Base-by-base conservation (phyloP, 2,329 filamentous ascomycete species). In the Aschersonia sp. region DNA sequence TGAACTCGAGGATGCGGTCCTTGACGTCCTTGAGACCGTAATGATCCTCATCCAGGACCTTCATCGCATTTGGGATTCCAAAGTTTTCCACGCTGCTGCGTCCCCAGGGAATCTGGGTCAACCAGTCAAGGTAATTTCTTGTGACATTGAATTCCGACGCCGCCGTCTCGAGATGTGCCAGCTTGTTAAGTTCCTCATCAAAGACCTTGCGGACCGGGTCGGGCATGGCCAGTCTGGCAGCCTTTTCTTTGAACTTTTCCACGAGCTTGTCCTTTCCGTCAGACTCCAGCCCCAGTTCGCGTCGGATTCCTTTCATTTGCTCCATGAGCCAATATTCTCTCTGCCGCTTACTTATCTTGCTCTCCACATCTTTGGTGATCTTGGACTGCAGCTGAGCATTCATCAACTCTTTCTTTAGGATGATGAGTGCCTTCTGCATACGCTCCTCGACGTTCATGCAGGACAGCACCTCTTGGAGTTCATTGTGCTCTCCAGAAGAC, bases 61-160 rank as follows among this genome's bases (percentile, higher is more conserved):
- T 82, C 67, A 89, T 83, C 6, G 92, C 92, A 57, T 98, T 85
- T 55, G 86, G 77, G 55, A 98, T 95, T 45, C 83, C 87, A 64
- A 98, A 98, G 64, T 97, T 98, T 69, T 98, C 92, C 0, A 88
- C 83, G 56, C 89, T 95, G 59, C 89, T 79, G 64, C 92, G 85
- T 44, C 92, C 92, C 92, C 92, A 98, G 0, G 92, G 92, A 43
- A 98, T 92, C 64, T 97, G 90, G 6, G 92, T 98, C 41, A 98
- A 75, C 92, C 94, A 98, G 67, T 98, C 94, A 39, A 98, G 73
- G 64, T 98, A 98, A 66, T 98, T 98, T 51, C 94, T 77, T 29
- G 92, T 98, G 42, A 98, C 94, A 56, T 98, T 98, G 65, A 97
- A 98, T 63, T 98, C 92, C 1, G 90, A 97, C 4, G 92, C 92